Conservation (phyloP, 2,329 filamentous ascomycete species). For the Cladobotryum mycophilum region DNA sequence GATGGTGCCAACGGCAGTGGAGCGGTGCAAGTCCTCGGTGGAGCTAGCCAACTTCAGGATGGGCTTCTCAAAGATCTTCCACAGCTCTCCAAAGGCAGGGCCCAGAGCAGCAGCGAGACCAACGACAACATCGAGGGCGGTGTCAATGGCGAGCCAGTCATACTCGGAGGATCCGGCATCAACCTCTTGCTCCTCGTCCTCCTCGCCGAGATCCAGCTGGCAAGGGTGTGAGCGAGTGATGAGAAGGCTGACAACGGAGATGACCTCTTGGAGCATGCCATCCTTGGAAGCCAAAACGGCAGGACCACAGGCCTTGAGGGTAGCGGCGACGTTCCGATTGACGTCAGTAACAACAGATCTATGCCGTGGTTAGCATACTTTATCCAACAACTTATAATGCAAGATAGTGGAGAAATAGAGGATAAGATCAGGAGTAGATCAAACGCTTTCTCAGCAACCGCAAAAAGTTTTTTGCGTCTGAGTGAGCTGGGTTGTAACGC, state of each 20-base stretch:
- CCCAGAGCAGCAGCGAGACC: constrained; percentile 80
- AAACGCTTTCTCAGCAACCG: constrained; percentile 80
- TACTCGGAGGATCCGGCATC: constrained; percentile 83
- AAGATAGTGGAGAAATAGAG: constrained; percentile 18
- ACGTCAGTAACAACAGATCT: constrained; percentile 90
- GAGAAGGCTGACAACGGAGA: constrained; percentile 68
- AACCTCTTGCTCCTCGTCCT: constrained; percentile 68
- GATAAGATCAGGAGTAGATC: constrained; percentile 34
- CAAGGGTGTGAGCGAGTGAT: constrained; percentile 88
- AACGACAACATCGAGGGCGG: constrained; percentile 82
- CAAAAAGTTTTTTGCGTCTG: constrained; percentile 65
- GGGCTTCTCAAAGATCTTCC: constrained; percentile 93
- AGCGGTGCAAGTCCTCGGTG: constrained; percentile 79
- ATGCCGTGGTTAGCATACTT: constrained; percentile 35
- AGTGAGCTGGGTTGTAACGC: constrained; percentile 99
- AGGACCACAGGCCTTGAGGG: constrained; percentile 85
- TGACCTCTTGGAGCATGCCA: constrained; percentile 63
- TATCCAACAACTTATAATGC: constrained; percentile 2
- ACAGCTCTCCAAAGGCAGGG: constrained; percentile 73
- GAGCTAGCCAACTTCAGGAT: constrained; percentile 83
- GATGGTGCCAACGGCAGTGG: constrained; percentile 83
- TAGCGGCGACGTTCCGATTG: constrained; percentile 86
- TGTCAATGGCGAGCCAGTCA: constrained; percentile 95
- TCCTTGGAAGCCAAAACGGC: constrained; percentile 70
- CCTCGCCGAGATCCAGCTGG: constrained; percentile 81